These are phyloP conservation scores for Coemansia javaensis DNA, from an alignment of 192 early-diverging fungal species.

Conservation along the genomic window DNA sequence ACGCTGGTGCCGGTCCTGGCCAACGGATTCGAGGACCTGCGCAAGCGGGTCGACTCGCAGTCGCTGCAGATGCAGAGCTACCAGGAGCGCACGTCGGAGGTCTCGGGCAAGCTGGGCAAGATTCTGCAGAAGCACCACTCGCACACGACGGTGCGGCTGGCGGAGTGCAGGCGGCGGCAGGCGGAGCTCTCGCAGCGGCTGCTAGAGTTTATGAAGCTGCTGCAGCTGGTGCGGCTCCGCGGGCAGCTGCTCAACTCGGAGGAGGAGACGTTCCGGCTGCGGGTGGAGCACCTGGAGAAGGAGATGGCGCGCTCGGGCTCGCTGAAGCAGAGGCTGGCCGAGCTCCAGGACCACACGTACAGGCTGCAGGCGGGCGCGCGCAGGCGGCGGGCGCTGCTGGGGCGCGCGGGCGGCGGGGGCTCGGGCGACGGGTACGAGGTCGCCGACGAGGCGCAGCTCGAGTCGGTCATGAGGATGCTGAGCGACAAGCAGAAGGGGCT, in stretches of 20 bases:
- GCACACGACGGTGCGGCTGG: constrained; percentile 66
- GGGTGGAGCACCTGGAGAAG: constrained; percentile 68
- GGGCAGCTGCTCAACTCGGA: constrained; percentile 77
- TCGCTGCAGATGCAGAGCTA: constrained; percentile 63
- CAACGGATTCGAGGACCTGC: constrained; percentile 83
- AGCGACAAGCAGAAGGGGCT: constrained; percentile 65
- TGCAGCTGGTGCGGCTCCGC: constrained; percentile 78
- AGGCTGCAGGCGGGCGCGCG: constrained; percentile 58
- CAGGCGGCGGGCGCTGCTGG: constrained; percentile 31
- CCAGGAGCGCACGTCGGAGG: constrained; percentile 67
- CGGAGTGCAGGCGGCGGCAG: constrained; percentile 76
- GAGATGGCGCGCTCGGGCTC: constrained; percentile 73
- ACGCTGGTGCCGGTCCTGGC: constrained; percentile 90
- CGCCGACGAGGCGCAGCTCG: constrained; percentile 55
- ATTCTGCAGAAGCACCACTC: constrained; percentile 65
- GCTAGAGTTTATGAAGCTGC: constrained; percentile 79
- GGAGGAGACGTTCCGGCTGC: constrained; percentile 73
- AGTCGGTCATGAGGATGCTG: constrained; percentile 54
- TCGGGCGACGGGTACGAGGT: constrained; percentile 52
- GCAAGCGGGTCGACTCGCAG: constrained; percentile 79
- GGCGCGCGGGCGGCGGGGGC: constrained; percentile 10
- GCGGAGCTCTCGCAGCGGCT: constrained; percentile 69
- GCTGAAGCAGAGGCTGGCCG: constrained; percentile 76
- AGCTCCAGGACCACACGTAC: constrained; percentile 77
- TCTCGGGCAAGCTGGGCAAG: constrained; percentile 54